Percentiles rank a stretch among this genome's conserved stretches.
Conservation (phyloP, 179 eudicot genomes). For the Gypsophila paniculata region DNA sequence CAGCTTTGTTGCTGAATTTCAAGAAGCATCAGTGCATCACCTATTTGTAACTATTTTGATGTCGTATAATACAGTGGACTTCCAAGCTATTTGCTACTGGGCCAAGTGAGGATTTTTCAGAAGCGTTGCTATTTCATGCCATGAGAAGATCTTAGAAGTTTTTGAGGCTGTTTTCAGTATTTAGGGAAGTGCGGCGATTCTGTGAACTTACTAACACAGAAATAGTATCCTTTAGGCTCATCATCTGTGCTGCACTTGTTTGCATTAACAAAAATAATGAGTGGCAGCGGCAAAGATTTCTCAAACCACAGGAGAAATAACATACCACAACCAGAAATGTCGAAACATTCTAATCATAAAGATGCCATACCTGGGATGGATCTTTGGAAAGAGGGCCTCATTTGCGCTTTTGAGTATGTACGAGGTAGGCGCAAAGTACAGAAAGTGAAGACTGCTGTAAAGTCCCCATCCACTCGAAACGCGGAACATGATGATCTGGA, state of each 20-base stretch:
- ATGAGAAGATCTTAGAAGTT: neutral
- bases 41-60: neutral
- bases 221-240: slow-evolving; percentile 11
- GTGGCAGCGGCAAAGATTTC: slow-evolving; percentile 27
- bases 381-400: slow-evolving; percentile 87
- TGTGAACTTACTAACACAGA: neutral
- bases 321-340: slow-evolving; percentile 36
- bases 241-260: slow-evolving; percentile 3
- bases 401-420: slow-evolving; percentile 86
- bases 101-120: slow-evolving; percentile 8
- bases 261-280: slow-evolving; percentile 30
- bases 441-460: slow-evolving; percentile 38
- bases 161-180: neutral
- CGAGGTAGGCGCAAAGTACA: slow-evolving; percentile 42
- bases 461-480: slow-evolving; percentile 27
- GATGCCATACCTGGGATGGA: slow-evolving; percentile 51
- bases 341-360: slow-evolving; percentile 36
- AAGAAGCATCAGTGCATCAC: neutral
- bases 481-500: slow-evolving; percentile 30
- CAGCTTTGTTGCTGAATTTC: slow-evolving; percentile 11
- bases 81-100: neutral
- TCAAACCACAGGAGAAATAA: slow-evolving; percentile 28
- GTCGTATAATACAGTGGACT: neutral
- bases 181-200: neutral
- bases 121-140: neutral